Conservation (phyloP, 768 basidiomycete genomes). For the Hypholoma sublateritium region DNA sequence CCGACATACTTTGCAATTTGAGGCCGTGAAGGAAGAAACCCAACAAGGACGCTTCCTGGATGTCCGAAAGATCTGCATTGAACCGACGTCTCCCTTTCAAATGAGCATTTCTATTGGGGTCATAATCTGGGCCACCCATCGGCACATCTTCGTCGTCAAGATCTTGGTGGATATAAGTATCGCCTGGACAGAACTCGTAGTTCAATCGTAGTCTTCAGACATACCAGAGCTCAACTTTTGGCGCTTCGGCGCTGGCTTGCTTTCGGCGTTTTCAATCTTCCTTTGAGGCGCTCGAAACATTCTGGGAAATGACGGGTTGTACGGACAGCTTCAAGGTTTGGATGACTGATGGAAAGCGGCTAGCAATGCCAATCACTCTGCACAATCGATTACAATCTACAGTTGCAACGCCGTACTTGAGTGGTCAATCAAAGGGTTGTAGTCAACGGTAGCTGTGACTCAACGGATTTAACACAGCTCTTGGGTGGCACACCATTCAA, state of each 20-base stretch:
- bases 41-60: conserved; percentile 34
- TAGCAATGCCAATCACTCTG: conserved; percentile 5
- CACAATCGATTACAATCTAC: conserved; percentile 5
- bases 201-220: conserved; percentile 13
- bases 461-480: neutral
- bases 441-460: neutral
- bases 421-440: neutral
- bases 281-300: conserved; percentile 4
- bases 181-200: neutral
- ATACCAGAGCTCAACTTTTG: conserved; percentile 30
- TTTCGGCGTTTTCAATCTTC: conserved; percentile 1
- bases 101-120: conserved; percentile 37
- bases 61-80: conserved; percentile 52
- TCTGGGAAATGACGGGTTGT: neutral
- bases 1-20: conserved; percentile 37
- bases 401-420: neutral
- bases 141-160: conserved; percentile 15
- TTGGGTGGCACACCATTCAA: neutral
- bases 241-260: conserved; percentile 27
- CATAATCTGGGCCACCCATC: conserved; percentile 12
- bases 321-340: conserved; percentile 1
- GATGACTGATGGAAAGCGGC: conserved; percentile 7
- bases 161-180: conserved; percentile 8
- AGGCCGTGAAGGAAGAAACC: conserved; percentile 39
- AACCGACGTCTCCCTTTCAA: conserved; percentile 61